These are phyloP conservation scores for Herpotrichia juniperi DNA, from an alignment of 2,329 filamentous ascomycete genomes.

Conservation along the genomic window DNA sequence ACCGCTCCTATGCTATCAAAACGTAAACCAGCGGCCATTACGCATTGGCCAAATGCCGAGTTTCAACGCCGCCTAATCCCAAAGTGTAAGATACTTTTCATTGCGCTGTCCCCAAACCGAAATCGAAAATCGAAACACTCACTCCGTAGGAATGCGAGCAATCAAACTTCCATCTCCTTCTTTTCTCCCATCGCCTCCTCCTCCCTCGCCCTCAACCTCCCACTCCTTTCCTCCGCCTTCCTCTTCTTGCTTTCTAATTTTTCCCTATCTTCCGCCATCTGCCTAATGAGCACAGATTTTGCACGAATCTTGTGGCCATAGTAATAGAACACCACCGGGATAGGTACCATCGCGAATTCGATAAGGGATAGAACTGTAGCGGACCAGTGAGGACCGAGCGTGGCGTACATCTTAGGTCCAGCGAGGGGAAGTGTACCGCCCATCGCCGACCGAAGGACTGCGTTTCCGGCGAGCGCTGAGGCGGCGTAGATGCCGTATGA, in stretches of 20 bases:
- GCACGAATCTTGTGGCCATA: conserved; percentile 63
- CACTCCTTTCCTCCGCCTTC: conserved; percentile 46
- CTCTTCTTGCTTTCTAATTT: conserved; percentile 48
- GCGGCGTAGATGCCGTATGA: conserved; percentile 84
- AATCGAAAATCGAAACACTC: too few species aligned
- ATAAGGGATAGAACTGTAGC: conserved; percentile 76
- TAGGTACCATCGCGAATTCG: conserved; percentile 76
- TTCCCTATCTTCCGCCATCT: conserved; percentile 52
- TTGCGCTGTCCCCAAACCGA: too few species aligned
- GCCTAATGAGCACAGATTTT: conserved; percentile 60
- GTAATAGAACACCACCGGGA: conserved; percentile 78
- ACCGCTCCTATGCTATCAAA: too few species aligned
- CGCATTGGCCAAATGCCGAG: too few species aligned
- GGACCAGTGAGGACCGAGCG: conserved; percentile 77
- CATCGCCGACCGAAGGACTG: conserved; percentile 72
- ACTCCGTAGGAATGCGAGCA: too few species aligned
- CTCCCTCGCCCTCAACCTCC: conserved; percentile 43
- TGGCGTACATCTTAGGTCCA: conserved; percentile 71
- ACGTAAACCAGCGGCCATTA: too few species aligned
- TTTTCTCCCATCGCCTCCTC: neutral
- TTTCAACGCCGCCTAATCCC: too few species aligned
- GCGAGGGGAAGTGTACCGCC: conserved; percentile 82
- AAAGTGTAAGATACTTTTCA: too few species aligned
- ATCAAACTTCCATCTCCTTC: conserved; percentile 4
- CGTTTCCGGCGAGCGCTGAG: conserved; percentile 79